Percentiles rank a stretch among this genome's conserved stretches.
Evolutionary conservation across 2,329 filamentous ascomycete species (phyloP).

Genomic region (Clarireedia paspali): DNA sequence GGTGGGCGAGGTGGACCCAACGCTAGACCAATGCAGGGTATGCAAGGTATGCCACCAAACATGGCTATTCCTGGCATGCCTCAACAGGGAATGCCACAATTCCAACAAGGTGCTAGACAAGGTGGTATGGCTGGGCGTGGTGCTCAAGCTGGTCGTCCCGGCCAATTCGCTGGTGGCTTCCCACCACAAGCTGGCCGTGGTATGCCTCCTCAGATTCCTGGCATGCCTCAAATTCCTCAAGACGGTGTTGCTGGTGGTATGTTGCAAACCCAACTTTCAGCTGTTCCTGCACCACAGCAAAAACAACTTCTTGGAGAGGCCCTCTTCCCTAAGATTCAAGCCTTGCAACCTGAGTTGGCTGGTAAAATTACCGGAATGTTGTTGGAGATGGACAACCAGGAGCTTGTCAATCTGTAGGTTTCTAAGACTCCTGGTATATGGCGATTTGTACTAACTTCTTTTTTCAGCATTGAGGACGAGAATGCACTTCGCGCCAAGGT

Average conservation of each 20-base stretch:
- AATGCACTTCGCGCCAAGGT: constrained; percentile 88
- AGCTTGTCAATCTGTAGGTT: constrained; percentile 92
- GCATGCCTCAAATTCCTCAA: constrained; percentile 21
- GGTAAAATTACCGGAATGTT: constrained; percentile 99
- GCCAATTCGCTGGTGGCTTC: constrained; percentile 30
- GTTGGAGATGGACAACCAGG: constrained; percentile 95
- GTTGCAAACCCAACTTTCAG: constrained; percentile 51
- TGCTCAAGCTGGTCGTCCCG: constrained; percentile 31
- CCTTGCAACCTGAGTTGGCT: constrained; percentile 87
- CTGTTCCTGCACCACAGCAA: constrained; percentile 63
- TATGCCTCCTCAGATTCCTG: constrained; percentile 27
- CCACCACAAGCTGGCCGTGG: constrained; percentile 31
- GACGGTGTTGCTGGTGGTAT: constrained; percentile 31
- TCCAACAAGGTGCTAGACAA: constrained; percentile 44
- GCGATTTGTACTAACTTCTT: constrained; percentile 24
- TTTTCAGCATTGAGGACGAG: constrained; percentile 75
- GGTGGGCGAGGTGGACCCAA: constrained; percentile 31
- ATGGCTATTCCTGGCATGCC: constrained; percentile 49
- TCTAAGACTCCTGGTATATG: neutral
- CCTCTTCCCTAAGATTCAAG: constrained; percentile 97
- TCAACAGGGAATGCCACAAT: constrained; percentile 46
- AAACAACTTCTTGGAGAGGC: constrained; percentile 98
- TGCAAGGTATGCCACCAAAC: constrained; percentile 68
- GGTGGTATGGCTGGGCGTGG: constrained; percentile 31
- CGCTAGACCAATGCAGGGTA: constrained; percentile 51